Percentiles rank a stretch among this genome's conserved stretches.
Conservation (phyloP, 345 rosid genomes). For the Bruguiera gymnorhiza region DNA sequence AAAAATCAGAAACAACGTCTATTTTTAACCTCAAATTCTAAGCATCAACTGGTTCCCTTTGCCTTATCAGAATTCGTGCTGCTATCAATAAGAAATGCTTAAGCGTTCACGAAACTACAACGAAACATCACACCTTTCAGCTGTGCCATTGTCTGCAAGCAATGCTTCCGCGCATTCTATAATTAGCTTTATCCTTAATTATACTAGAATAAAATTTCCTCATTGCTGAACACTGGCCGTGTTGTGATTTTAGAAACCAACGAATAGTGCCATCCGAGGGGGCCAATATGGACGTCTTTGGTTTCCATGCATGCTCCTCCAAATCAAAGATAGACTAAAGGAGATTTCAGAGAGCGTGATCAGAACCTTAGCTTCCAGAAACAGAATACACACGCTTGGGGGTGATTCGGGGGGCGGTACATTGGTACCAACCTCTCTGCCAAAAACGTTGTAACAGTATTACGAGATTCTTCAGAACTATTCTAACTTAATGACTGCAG, state of each 20-base stretch:
- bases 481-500: not conserved
- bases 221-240: no score
- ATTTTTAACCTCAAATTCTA: not conserved
- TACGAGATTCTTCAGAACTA: not conserved
- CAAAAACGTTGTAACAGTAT: constrained; percentile 14
- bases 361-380: not conserved
- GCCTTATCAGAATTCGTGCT: not conserved
- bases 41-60: not conserved
- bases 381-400: constrained; percentile 53
- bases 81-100: not conserved
- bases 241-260: not conserved
- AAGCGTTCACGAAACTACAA: not conserved
- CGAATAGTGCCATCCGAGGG: not conserved
- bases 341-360: not conserved
- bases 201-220: no score
- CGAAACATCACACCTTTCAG: not conserved
- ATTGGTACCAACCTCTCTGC: constrained; percentile 63
- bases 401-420: constrained; percentile 68
- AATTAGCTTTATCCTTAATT: no score
- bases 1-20: constrained; percentile 6
- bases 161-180: no score
- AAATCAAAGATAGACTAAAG: not conserved
- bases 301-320: not conserved
- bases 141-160: no score
- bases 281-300: not conserved